phyloP scores from a whole-genome alignment of 1,284 basidiomycete genomes.

The Apiotrichum sp. region DNA sequence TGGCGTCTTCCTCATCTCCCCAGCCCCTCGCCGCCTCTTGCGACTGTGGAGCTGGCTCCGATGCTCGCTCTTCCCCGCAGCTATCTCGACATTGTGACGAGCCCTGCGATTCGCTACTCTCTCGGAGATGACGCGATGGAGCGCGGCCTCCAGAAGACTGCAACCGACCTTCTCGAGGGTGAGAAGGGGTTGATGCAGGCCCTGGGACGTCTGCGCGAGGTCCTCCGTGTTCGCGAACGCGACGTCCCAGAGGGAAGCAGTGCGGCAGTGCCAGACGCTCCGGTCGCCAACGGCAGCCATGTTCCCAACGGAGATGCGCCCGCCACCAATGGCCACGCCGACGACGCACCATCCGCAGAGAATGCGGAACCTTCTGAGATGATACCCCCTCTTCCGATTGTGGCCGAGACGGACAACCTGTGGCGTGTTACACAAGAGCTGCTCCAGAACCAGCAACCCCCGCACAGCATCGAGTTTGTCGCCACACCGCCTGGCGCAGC shows the following conservation, averaged over 20 bases:
- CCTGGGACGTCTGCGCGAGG: slow-evolving; percentile 40
- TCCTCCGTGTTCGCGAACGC: slow-evolving; percentile 31
- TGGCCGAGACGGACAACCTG: slow-evolving; percentile 42
- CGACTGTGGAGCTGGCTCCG: slow-evolving; percentile 37
- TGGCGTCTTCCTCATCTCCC: slow-evolving; percentile 39
- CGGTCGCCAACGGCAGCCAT: background rate
- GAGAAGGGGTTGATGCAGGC: slow-evolving; percentile 45
- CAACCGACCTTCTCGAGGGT: slow-evolving; percentile 45
- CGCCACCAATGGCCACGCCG: slow-evolving; percentile 8
- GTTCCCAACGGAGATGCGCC: slow-evolving; percentile 7
- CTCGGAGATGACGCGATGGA: slow-evolving; percentile 45
- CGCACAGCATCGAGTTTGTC: slow-evolving; percentile 26
- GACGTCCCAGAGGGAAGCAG: slow-evolving; percentile 27
- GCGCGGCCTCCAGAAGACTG: slow-evolving; percentile 42
- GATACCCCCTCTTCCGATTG: slow-evolving; percentile 35
- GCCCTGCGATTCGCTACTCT: slow-evolving; percentile 43
- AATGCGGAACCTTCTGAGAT: background rate
- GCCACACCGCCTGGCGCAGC: slow-evolving; percentile 24
- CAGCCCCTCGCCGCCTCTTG: slow-evolving; percentile 39
- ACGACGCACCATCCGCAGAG: background rate
- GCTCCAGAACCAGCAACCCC: slow-evolving; percentile 18
- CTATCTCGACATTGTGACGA: slow-evolving; percentile 44
- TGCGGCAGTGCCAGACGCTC: background rate
- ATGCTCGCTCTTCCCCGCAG: slow-evolving; percentile 39
- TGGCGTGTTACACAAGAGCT: slow-evolving; percentile 43